These are phyloP conservation scores for Populus hybrid DNA, from an alignment of 441 rosid genomes.

Conservation along the genomic window DNA sequence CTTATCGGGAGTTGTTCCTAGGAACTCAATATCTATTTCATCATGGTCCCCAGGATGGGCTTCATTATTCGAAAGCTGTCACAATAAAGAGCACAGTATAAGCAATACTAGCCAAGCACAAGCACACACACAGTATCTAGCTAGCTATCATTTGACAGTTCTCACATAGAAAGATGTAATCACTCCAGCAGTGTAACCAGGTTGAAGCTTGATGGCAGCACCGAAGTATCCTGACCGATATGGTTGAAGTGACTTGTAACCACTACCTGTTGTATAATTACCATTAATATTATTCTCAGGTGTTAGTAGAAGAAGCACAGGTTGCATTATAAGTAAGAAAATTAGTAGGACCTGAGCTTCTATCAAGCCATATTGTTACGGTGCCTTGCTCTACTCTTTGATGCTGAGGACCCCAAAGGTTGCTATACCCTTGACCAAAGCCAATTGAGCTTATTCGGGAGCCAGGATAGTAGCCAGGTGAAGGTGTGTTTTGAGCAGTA, in stretches of 20 bases:
- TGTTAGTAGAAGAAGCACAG: neutral
- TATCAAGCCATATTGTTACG: conserved; percentile 84
- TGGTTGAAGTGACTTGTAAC: conserved; percentile 71
- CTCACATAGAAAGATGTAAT: conserved; percentile 78
- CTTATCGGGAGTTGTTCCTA: conserved; percentile 84
- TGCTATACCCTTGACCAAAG: conserved; percentile 61
- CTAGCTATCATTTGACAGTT: too few relatives aligned
- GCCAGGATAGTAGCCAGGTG: conserved; percentile 92
- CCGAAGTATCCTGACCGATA: conserved; percentile 88
- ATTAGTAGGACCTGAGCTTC: conserved; percentile 49
- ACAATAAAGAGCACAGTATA: neutral
- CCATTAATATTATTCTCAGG: neutral
- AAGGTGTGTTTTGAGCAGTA: conserved; percentile 66
- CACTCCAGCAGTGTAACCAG: conserved; percentile 96
- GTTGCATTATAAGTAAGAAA: neutral
- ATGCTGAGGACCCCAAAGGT: conserved; percentile 94
- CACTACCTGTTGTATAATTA: conserved; percentile 58
- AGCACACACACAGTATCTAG: neutral
- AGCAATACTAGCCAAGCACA: neutral
- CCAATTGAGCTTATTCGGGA: conserved; percentile 53
- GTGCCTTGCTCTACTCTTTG: conserved; percentile 60
- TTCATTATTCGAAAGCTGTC: conserved; percentile 81
- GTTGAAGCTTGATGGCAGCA: conserved; percentile 75
- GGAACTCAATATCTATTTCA: conserved; percentile 89
- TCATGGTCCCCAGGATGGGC: conserved; percentile 88